Percentiles rank a stretch among this genome's conserved stretches.
Conservation (phyloP, 2,329 filamentous ascomycete genomes). For the Bimuria novae-zelandiae region DNA sequence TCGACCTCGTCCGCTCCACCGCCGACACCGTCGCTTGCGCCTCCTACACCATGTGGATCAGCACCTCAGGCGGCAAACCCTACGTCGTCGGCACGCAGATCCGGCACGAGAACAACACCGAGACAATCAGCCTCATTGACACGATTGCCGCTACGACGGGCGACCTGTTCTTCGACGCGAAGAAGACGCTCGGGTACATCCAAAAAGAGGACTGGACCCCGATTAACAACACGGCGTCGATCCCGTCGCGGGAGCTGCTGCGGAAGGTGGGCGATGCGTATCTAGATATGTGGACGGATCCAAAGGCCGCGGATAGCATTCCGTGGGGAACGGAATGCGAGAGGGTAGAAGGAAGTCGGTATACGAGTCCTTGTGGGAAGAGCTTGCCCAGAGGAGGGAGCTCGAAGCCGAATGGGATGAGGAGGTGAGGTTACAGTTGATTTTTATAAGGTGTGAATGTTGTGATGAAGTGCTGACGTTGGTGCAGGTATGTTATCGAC, state of each 20-base stretch:
- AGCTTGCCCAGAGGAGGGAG: slow-evolving; percentile 30
- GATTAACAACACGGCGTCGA: slow-evolving; percentile 19
- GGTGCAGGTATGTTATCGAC: slow-evolving; percentile 34
- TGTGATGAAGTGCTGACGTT: not conserved
- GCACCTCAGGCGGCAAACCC: slow-evolving; percentile 24
- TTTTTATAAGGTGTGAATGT: not conserved
- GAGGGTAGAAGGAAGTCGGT: slow-evolving; percentile 31
- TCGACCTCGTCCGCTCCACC: slow-evolving; percentile 32
- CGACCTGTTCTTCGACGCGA: slow-evolving; percentile 37
- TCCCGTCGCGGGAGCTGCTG: slow-evolving; percentile 31
- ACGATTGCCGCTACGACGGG: slow-evolving; percentile 35
- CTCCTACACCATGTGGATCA: slow-evolving; percentile 38
- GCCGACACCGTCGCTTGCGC: slow-evolving; percentile 32
- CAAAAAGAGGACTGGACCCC: slow-evolving; percentile 31
- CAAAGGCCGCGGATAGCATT: slow-evolving; percentile 33
- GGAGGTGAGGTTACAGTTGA: slow-evolving; percentile 16
- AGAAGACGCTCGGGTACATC: slow-evolving; percentile 33
- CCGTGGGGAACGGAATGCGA: slow-evolving; percentile 37
- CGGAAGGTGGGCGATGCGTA: slow-evolving; percentile 35
- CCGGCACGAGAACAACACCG: slow-evolving; percentile 27
- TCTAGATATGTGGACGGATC: slow-evolving; percentile 40
- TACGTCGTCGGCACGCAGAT: slow-evolving; percentile 37
- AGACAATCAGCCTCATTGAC: slow-evolving; percentile 30
- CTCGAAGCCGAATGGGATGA: slow-evolving; percentile 31
- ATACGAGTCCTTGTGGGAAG: slow-evolving; percentile 32